phyloP scores from a whole-genome alignment of 768 basidiomycete genomes.

The Coprinopsis strossmayeri region DNA sequence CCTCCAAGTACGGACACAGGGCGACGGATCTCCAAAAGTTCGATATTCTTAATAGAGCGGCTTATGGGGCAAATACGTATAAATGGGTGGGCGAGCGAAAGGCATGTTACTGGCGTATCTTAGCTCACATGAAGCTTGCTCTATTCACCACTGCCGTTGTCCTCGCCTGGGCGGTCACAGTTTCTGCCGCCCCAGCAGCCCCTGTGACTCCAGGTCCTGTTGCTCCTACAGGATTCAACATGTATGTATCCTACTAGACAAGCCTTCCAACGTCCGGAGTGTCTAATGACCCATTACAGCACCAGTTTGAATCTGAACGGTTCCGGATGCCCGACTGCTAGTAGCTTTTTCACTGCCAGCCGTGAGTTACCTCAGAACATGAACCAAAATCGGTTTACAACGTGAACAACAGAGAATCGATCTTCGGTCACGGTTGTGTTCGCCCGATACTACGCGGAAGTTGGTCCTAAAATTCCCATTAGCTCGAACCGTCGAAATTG shows the following conservation, averaged over 20 bases:
- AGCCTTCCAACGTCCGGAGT: neutral
- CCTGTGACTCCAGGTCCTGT: neutral
- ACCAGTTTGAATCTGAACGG: constrained; percentile 19
- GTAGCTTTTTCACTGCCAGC: constrained; percentile 7
- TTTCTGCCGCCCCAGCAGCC: too few relatives aligned
- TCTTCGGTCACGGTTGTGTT: constrained; percentile 10
- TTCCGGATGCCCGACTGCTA: constrained; percentile 18
- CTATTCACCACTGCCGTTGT: too few relatives aligned
- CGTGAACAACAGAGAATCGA: neutral
- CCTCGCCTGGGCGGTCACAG: too few relatives aligned
- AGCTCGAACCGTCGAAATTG: constrained; percentile 16
- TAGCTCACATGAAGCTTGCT: too few relatives aligned
- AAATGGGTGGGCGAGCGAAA: too few relatives aligned
- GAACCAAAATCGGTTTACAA: neutral
- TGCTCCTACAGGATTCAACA: constrained; percentile 19
- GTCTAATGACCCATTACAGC: constrained; percentile 7
- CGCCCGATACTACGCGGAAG: constrained; percentile 11
- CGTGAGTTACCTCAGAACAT: neutral
- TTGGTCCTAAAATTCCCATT: constrained; percentile 12
- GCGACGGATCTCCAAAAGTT: too few relatives aligned
- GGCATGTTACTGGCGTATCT: too few relatives aligned
- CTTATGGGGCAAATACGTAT: too few relatives aligned
- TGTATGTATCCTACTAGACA: constrained; percentile 8
- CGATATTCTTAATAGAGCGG: too few relatives aligned
- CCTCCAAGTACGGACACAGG: too few relatives aligned